phyloP scores from a whole-genome alignment of 78 protist genomes.

The Polysphondylium violaceum region DNA sequence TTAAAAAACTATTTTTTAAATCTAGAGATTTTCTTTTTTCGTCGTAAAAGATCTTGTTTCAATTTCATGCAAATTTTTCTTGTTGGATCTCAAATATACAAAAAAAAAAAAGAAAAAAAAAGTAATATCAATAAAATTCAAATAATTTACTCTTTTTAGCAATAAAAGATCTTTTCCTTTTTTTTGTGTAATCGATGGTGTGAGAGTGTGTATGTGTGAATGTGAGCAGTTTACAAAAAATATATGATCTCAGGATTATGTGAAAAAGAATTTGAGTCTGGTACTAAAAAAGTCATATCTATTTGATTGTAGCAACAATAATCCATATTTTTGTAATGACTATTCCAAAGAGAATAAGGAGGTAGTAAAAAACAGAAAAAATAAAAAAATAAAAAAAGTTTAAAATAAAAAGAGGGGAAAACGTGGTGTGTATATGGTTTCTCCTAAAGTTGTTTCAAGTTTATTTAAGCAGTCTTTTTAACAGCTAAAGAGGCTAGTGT shows the following conservation, averaged over 20 bases:
- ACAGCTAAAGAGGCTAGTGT: slow-evolving; percentile 5
- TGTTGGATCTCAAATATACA: no score
- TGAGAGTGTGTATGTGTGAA: neutral
- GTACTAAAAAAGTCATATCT: no score
- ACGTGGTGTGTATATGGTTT: neutral
- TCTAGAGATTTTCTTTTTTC: neutral
- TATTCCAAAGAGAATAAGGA: no score
- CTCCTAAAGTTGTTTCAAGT: neutral
- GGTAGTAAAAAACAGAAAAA: neutral
- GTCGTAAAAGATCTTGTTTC: neutral
- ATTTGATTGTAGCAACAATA: no score
- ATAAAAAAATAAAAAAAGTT: neutral
- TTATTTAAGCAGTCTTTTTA: slow-evolving; percentile 32
- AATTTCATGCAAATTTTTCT: no score
- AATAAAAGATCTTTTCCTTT: neutral
- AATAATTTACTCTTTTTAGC: no score
- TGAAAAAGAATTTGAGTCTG: no score
- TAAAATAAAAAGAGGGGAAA: neutral
- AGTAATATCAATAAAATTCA: neutral
- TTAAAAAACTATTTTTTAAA: neutral
- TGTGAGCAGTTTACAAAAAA: no score
- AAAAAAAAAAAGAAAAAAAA: no score
- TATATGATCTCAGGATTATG: no score
- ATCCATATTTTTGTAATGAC: no score
- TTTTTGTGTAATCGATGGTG: slow-evolving; percentile 11